Evolutionary conservation across 1,139 yeast species (phyloP).

Genomic region (Protomyces arabidopsidicola): DNA sequence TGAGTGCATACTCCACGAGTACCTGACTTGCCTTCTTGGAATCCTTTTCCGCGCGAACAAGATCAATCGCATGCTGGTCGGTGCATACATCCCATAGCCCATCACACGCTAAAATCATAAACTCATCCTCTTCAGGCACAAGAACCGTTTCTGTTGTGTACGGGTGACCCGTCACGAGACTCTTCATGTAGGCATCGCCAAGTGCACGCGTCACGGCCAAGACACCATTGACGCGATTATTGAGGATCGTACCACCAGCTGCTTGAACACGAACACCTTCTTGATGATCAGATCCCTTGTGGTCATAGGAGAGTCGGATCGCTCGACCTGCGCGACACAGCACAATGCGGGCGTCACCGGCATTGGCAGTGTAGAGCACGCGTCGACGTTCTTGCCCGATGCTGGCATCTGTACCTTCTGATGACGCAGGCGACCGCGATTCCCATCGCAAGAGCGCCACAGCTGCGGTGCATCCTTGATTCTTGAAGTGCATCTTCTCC

Average conservation of each 20-base stretch:
- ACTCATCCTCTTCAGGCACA: slow-evolving; percentile 53
- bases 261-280: slow-evolving; percentile 72
- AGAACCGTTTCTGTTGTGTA: slow-evolving; percentile 86
- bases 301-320: slow-evolving; percentile 81
- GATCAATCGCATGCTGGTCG: slow-evolving; percentile 74
- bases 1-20: slow-evolving; percentile 72
- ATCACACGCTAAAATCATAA: slow-evolving; percentile 84
- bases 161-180: slow-evolving; percentile 82
- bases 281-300: slow-evolving; percentile 77
- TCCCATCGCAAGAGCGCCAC: slow-evolving; percentile 93
- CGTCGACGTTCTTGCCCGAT: slow-evolving; percentile 38
- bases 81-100: slow-evolving; percentile 92
- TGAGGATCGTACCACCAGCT: slow-evolving; percentile 82
- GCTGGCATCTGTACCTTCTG: neutral
- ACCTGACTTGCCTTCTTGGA: slow-evolving; percentile 65
- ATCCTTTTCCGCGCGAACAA: slow-evolving; percentile 53
- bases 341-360: slow-evolving; percentile 87
- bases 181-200: slow-evolving; percentile 93
- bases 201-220: slow-evolving; percentile 89
- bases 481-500: slow-evolving; percentile 47
- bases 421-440: neutral
- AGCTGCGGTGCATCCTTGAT: slow-evolving; percentile 91
- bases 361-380: slow-evolving; percentile 88
- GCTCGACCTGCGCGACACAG: slow-evolving; percentile 65
- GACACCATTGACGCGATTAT: slow-evolving; percentile 91